A percentile compares a stretch with the other conserved stretches of the same genome.
Conservation (phyloP, 768 basidiomycete genomes). For the Auricularia cornea region DNA sequence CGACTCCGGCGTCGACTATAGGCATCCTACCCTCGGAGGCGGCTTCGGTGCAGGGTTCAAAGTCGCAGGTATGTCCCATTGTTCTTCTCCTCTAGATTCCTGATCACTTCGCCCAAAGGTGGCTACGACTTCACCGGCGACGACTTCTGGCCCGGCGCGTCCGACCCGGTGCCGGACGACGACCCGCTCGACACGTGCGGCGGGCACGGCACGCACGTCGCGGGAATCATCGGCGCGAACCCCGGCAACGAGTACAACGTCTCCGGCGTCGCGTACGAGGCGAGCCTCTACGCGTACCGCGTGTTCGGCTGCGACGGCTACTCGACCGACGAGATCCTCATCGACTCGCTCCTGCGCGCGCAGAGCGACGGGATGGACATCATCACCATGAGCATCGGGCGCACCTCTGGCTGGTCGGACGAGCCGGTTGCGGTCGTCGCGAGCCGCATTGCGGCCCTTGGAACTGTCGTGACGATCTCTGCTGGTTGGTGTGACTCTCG, state of each 20-base stretch:
- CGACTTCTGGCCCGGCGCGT: conserved; percentile 21
- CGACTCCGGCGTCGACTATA: conserved; percentile 38
- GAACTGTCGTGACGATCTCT: conserved; percentile 55
- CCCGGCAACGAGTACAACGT: background rate
- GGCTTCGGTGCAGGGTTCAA: conserved; percentile 46
- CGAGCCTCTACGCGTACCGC: conserved; percentile 27
- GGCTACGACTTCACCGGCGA: conserved; percentile 44
- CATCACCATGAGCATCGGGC: conserved; percentile 55
- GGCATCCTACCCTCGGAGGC: conserved; percentile 45
- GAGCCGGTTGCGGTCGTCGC: conserved; percentile 45
- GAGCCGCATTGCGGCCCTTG: conserved; percentile 45
- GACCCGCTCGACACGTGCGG: background rate
- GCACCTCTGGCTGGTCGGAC: conserved; percentile 56
- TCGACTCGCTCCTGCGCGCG: conserved; percentile 45
- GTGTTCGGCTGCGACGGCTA: conserved; percentile 31
- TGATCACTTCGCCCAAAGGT: conserved; percentile 41
- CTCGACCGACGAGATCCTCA: conserved; percentile 48
- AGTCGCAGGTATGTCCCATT: conserved; percentile 40
- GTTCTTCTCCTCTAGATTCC: too few species aligned
- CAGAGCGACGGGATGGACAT: conserved; percentile 50
- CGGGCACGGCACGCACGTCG: background rate
- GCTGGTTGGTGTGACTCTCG: conserved; percentile 30
- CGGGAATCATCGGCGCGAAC: conserved; percentile 14
- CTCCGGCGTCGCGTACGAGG: conserved; percentile 5
- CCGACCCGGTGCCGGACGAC: background rate